These are phyloP conservation scores for Calonectria pauciramosa DNA, from an alignment of 2,329 filamentous ascomycete genomes.

Conservation along the genomic window DNA sequence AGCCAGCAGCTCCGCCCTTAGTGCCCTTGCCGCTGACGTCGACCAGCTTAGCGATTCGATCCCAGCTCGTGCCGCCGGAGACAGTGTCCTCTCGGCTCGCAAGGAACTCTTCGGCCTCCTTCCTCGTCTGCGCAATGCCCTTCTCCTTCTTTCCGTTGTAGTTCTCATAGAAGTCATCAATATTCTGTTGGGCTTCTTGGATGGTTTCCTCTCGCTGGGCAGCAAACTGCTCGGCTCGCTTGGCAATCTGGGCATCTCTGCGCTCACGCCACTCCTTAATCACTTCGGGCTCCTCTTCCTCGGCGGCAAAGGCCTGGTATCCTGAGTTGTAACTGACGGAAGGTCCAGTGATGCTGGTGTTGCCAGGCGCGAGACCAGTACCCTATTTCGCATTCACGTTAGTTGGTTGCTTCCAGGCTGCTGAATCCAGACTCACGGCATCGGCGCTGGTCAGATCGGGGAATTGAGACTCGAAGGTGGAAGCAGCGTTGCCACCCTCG, in stretches of 20 bases:
- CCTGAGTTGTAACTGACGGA: conserved; percentile 74
- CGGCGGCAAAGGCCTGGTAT: conserved; percentile 68
- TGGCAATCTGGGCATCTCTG: conserved; percentile 84
- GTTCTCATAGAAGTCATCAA: conserved; percentile 99
- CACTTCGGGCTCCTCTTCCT: conserved; percentile 90
- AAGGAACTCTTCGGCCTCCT: conserved; percentile 94
- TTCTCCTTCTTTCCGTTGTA: conserved; percentile 99
- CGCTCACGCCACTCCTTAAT: conserved; percentile 94
- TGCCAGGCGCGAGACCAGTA: conserved; percentile 41
- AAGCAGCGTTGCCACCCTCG: conserved; percentile 68
- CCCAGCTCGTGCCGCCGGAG: conserved; percentile 96
- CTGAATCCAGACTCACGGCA: conserved; percentile 47
- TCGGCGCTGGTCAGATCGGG: conserved; percentile 75
- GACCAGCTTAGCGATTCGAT: conserved; percentile 97
- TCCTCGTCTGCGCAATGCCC: conserved; percentile 86
- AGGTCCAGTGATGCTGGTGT: conserved; percentile 76
- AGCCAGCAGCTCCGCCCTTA: conserved; percentile 88
- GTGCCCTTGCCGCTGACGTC: conserved; percentile 94
- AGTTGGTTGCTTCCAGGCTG: conserved; percentile 12
- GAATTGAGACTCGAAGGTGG: conserved; percentile 87
- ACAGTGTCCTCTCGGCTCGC: conserved; percentile 91
- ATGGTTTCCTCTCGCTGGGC: conserved; percentile 88
- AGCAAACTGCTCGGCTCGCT: conserved; percentile 86
- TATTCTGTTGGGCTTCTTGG: conserved; percentile 90
- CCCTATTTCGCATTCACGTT: conserved; percentile 43